Base-by-base conservation (phyloP, 2,329 filamentous ascomycete species). In the Alternaria solani region DNA sequence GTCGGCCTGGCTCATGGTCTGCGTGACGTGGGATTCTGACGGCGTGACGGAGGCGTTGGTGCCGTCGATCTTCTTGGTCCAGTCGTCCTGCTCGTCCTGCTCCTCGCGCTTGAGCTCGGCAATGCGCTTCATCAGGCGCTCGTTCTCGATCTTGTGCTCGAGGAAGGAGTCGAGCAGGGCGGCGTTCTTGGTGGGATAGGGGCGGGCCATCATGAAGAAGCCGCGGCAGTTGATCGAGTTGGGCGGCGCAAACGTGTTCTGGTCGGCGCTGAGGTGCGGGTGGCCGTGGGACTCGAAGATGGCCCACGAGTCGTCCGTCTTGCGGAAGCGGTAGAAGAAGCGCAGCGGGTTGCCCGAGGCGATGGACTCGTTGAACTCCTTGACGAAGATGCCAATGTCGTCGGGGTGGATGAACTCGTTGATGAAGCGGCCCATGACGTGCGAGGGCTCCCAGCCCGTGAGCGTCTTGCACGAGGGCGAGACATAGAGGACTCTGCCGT, bases 81-180 rank as follows among this genome's bases (percentile, higher is more conserved):
- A 89, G 44, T 88, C 86, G 60, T 91, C 90, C 16, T 85, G 84
- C 62, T 96, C 94, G 55, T 94, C 91, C 57, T 90, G 88, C 77
- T 97, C 94, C 78, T 97, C 94, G 62, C 87, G 86, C 68, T 91
- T 92, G 55, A 97, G 83, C 79, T 96, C 93, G 18, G 90, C 89
- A 63, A 98, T 96, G 43, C 92, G 88, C 69, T 92, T 91, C 71
- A 88, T 89, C 49, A 98, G 80, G 5, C 94, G 88, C 81, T 97
- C 93, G 72, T 97, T 97, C 78, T 97, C 94, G 55, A 97, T 94
- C 79, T 97, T 97, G 81, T 97, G 94, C 77, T 98, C 94, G 28
- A 98, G 84, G 72, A 97, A 97, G 0, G 93, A 96, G 79, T 98
- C 94, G 20, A 97, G 84, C 11, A 97, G 84, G 4, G 87, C 87